A percentile compares a stretch with the other conserved stretches of the same genome.
Evolutionary conservation across 805 yeast species (phyloP).

Genomic region (Kodamaea restingae): DNA sequence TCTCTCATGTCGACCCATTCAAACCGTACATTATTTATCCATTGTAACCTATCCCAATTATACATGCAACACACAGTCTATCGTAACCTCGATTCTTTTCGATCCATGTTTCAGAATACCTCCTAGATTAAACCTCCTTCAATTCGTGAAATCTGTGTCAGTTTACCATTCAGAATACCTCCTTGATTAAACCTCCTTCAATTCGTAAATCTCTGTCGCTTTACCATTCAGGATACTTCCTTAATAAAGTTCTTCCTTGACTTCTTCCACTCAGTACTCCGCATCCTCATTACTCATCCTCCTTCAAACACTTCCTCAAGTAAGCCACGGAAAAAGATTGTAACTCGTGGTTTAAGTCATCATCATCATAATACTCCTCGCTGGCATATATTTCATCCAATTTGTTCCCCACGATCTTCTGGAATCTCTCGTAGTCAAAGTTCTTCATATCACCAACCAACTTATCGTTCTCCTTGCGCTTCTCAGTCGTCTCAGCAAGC

Average conservation of each 20-base stretch:
- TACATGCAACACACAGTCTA: no score
- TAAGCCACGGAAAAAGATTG: conserved; percentile 23
- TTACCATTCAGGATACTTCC: no score
- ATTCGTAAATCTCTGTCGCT: no score
- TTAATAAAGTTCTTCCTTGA: not conserved
- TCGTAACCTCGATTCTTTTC: no score
- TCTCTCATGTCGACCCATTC: no score
- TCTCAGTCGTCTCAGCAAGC: conserved; percentile 23
- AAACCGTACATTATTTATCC: no score
- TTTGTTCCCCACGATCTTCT: conserved; percentile 17
- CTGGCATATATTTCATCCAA: conserved; percentile 19
- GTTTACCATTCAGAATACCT: no score
- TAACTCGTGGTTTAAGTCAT: conserved; percentile 22
- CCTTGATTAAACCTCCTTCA: no score
- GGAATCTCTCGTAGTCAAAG: conserved; percentile 26
- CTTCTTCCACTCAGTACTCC: not conserved
- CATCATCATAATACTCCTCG: conserved; percentile 11
- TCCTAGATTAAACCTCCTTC: no score
- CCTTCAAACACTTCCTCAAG: conserved; percentile 28
- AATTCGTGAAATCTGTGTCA: no score
- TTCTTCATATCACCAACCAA: conserved; percentile 10
- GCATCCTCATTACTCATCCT: conserved; percentile 4
- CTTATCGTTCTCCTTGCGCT: conserved; percentile 11
- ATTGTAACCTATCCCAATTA: no score
- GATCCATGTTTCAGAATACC: no score